Conservation (phyloP, 2,329 filamentous ascomycete genomes). For the Fusarium sterilihyphosum region DNA sequence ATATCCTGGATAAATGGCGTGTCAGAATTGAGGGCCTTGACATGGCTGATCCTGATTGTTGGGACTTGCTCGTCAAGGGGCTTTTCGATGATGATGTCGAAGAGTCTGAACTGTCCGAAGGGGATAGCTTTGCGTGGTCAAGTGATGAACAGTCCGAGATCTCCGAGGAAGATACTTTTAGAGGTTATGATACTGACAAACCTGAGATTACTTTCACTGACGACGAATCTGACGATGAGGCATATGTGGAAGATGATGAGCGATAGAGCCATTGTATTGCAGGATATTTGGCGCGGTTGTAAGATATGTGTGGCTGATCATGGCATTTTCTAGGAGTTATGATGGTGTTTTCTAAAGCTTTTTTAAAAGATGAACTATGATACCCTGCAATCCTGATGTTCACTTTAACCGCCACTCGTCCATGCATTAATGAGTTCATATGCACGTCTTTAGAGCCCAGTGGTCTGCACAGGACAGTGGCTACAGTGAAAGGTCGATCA, state of each 20-base stretch:
- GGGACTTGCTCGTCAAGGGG: slow-evolving; percentile 34
- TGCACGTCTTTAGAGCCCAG: not conserved
- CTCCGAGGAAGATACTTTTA: slow-evolving; percentile 2
- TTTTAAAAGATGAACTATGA: not conserved
- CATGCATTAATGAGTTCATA: not conserved
- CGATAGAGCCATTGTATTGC: not conserved
- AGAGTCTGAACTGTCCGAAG: slow-evolving; percentile 22
- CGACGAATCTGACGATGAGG: not conserved
- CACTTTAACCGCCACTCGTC: not conserved
- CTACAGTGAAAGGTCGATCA: not conserved
- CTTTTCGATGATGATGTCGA: slow-evolving; percentile 28
- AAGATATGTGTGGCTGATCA: not conserved
- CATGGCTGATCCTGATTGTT: slow-evolving; percentile 40
- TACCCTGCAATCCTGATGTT: slow-evolving; percentile 16
- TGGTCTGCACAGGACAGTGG: not conserved
- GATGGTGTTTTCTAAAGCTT: not conserved
- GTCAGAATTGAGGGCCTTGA: slow-evolving; percentile 36
- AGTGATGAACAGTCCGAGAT: slow-evolving; percentile 3
- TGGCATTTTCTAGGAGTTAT: not conserved
- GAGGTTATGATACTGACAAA: not conserved
- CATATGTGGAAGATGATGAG: not conserved
- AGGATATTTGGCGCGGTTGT: not conserved
- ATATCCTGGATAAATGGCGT: slow-evolving; percentile 38
- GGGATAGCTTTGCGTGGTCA: slow-evolving; percentile 15
- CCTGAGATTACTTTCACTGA: not conserved